Conservation (phyloP, 139 green algal species). For the Chlorella sp. region DNA sequence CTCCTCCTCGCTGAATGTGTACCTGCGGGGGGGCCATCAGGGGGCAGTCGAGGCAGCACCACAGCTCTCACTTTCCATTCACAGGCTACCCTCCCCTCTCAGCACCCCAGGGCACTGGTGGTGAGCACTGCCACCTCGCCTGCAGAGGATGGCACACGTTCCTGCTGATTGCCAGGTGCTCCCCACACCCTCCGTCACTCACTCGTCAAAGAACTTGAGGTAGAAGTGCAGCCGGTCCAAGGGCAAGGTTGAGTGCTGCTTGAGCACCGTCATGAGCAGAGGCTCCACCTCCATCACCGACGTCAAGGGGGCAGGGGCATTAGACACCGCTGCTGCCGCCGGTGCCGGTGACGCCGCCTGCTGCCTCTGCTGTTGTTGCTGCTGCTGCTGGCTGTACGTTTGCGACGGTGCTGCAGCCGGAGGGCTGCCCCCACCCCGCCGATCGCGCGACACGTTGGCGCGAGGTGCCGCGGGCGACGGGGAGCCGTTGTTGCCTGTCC, state of each 20-base stretch:
- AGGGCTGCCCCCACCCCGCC: too few relatives aligned
- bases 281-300: neutral
- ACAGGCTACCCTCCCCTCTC: neutral
- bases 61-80: too few relatives aligned
- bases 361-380: neutral
- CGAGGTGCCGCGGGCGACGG: too few relatives aligned
- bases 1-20: neutral
- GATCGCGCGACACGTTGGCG: too few relatives aligned
- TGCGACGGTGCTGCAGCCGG: too few relatives aligned
- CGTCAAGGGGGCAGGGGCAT: neutral
- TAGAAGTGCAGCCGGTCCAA: neutral
- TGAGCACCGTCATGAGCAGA: neutral
- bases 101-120: neutral
- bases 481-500: too few relatives aligned
- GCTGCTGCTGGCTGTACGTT: neutral
- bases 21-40: too few relatives aligned
- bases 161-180: neutral
- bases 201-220: neutral
- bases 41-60: too few relatives aligned
- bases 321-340: neutral
- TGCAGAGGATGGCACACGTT: neutral
- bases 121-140: neutral
- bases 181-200: neutral
- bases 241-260: neutral
- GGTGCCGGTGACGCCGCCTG: too few relatives aligned